phyloP scores from a whole-genome alignment of 306 rosid genomes.

The Cicer bijugum region DNA sequence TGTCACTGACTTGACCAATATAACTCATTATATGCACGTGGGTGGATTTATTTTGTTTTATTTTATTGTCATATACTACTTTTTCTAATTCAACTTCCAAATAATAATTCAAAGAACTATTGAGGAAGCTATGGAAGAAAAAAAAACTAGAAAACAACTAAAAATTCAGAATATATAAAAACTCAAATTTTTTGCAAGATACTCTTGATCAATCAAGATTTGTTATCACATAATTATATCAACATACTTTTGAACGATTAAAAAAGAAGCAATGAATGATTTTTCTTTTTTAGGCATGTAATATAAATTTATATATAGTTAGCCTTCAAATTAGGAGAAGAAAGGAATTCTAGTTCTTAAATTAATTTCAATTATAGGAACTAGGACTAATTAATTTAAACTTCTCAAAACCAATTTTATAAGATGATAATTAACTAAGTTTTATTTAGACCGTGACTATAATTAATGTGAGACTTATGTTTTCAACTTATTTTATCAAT shows the following conservation, averaged over 20 bases:
- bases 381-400: neutral
- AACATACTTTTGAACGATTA: neutral
- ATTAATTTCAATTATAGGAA: neutral
- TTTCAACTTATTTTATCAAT: neutral
- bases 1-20: slow-evolving; percentile 22
- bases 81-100: neutral
- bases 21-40: slow-evolving; percentile 19
- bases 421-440: neutral
- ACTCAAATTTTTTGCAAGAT: neutral
- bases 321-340: neutral
- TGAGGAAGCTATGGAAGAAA: neutral
- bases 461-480: neutral
- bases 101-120: neutral
- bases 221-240: neutral
- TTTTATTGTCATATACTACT: neutral
- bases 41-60: slow-evolving; percentile 1
- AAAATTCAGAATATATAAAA: neutral
- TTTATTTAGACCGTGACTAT: neutral
- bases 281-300: neutral
- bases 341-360: slow-evolving; percentile 22
- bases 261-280: neutral
- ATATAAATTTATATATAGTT: neutral
- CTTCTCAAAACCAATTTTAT: neutral
- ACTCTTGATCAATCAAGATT: slow-evolving; percentile 14
- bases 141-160: neutral